Percentiles rank a stretch among this genome's conserved stretches.
Evolutionary conservation across 1,139 yeast species (phyloP).

Genomic region (Yamadazyma blattariae): DNA sequence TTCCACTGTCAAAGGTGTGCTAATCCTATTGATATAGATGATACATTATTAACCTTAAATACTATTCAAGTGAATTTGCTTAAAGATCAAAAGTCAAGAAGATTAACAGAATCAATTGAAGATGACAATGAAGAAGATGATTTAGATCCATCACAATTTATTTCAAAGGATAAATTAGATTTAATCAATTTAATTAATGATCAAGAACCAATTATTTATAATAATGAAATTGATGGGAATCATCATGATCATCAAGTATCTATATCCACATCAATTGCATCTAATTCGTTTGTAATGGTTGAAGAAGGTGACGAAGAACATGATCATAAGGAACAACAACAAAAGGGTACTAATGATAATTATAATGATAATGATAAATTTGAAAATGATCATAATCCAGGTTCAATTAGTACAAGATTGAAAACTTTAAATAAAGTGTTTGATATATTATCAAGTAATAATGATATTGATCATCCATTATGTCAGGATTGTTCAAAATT

Average conservation of each 20-base stretch:
- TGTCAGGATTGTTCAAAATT: constrained; percentile 81
- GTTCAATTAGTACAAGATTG: constrained; percentile 34
- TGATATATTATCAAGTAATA: constrained; percentile 55
- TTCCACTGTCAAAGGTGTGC: constrained; percentile 35
- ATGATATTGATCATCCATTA: constrained; percentile 83
- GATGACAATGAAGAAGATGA: constrained; percentile 13
- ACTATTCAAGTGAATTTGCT: constrained; percentile 34
- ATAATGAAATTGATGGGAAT: constrained; percentile 17
- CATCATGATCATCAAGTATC: constrained; percentile 16
- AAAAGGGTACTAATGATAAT: constrained; percentile 6
- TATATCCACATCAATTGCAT: constrained; percentile 17
- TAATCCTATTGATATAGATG: constrained; percentile 27
- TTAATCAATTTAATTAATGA: constrained; percentile 20
- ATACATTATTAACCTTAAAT: constrained; percentile 26
- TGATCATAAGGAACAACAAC: constrained; percentile 15
- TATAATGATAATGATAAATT: constrained; percentile 2
- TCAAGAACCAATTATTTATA: constrained; percentile 18
- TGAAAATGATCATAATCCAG: constrained; percentile 6
- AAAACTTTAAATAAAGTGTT: constrained; percentile 64
- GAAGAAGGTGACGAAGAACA: constrained; percentile 17
- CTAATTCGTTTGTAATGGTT: constrained; percentile 34
- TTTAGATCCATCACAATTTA: constrained; percentile 27
- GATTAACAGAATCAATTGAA: constrained; percentile 3
- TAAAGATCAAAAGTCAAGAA: constrained; percentile 15
- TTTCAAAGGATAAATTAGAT: constrained; percentile 31